Base-by-base conservation (phyloP, 148 eudicot species). In the Dysphania ambrosioides region DNA sequence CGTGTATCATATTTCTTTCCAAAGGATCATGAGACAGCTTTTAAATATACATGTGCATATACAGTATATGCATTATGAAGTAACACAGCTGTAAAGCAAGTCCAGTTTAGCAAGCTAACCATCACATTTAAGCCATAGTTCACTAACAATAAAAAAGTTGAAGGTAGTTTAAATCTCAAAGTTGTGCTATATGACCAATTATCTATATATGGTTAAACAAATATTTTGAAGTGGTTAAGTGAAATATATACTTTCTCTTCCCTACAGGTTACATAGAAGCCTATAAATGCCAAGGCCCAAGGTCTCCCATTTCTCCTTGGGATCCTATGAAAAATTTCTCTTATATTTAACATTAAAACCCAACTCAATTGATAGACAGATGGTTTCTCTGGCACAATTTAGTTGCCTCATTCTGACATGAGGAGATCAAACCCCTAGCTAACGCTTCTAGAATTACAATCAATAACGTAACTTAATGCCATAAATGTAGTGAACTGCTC, bases 401-500 rank as follows among this genome's bases (percentile, higher is more conserved):
- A 18, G 56, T 23, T 7, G 53, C 69, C 44, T 44, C 56, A n/a
- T 62, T 47, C n/a, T 44, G 59, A 70, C 58, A 70, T 30, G 27
- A 29, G 9, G 59, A 38, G 56, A 13, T 42, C 41, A 30, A 76
- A 51, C 16, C 36, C 13, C 31, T 5, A 56, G 31, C 40, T 2
- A 41, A 27, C 51, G 18, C 66, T 68, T 60, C 67, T 9, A 21
- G 6, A 34, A 38, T 8, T 38, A 29, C 56, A 31, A 13, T 16
- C 10, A 58, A 27, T 18, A 27, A 73, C 16, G 4, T 29, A 13
- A 63, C 12, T 42, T 49, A 18, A 47, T 40, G 40, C 53, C 55
- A 60, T 13, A 51, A 29, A 49, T 66, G 13, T 67, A 8, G n/a
- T 75, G 51, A 53, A 83, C 21, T 66, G 41, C 85, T 73, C 64